Evolutionary conservation across 108 stramenopile genomes (phyloP).

Genomic region (Fragilaria crotonensis): DNA sequence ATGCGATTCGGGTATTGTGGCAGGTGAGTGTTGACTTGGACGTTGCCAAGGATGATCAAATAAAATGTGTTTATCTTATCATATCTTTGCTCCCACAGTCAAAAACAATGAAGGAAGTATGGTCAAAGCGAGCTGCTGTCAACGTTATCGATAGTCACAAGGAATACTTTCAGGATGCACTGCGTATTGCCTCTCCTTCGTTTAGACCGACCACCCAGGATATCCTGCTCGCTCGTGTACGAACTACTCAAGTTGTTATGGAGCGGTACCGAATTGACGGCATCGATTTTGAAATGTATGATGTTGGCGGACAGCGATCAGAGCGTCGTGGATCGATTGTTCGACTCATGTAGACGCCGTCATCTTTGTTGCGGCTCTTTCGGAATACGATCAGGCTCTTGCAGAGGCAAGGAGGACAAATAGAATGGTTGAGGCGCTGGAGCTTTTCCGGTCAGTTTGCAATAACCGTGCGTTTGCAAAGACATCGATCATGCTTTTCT

Average conservation of each 20-base stretch:
- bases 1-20: constrained; percentile 73
- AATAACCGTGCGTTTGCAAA: constrained; percentile 93
- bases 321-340: constrained; percentile 91
- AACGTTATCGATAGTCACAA: constrained; percentile 86
- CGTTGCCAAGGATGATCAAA: not conserved
- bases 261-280: constrained; percentile 84
- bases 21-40: constrained; percentile 45
- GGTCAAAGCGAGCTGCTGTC: constrained; percentile 67
- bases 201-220: constrained; percentile 91
- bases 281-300: constrained; percentile 94
- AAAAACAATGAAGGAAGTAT: constrained; percentile 57
- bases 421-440: constrained; percentile 94
- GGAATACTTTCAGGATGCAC: constrained; percentile 74
- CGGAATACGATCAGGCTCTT: constrained; percentile 94
- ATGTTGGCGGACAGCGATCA: constrained; percentile 87
- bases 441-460: constrained; percentile 92
- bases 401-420: constrained; percentile 94
- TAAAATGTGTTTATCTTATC: too few species aligned
- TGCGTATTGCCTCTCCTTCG: constrained; percentile 63
- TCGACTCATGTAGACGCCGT: constrained; percentile 98
- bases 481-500: constrained; percentile 84
- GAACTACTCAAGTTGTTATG: constrained; percentile 93
- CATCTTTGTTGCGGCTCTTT: constrained; percentile 95
- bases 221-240: constrained; percentile 90
- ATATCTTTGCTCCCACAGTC: too few species aligned